These are phyloP conservation scores for Pleurotus platypus DNA, from an alignment of 768 basidiomycete genomes.

Conservation along the genomic window DNA sequence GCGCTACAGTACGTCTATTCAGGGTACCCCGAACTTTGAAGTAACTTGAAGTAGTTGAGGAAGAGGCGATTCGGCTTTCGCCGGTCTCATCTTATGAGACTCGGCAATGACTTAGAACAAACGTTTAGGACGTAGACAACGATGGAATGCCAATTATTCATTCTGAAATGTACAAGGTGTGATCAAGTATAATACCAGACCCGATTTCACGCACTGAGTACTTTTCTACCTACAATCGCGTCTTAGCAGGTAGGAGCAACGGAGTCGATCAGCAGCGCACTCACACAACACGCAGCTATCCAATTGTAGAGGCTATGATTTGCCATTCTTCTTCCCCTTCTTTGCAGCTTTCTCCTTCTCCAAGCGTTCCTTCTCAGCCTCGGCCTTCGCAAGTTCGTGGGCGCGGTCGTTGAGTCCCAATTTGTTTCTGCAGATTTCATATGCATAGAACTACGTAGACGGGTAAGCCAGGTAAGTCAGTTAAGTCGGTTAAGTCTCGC, in stretches of 20 bases:
- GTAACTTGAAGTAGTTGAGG: too few species aligned
- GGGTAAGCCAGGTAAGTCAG: not conserved
- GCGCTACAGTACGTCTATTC: too few species aligned
- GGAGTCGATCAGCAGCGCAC: too few species aligned
- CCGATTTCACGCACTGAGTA: not conserved
- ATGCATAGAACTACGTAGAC: constrained; percentile 79
- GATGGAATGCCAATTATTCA: not conserved
- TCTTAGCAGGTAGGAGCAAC: too few species aligned
- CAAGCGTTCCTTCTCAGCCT: constrained; percentile 61
- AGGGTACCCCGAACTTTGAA: too few species aligned
- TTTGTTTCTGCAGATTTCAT: constrained; percentile 80
- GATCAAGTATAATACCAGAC: not conserved
- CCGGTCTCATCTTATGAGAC: too few species aligned
- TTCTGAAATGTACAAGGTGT: not conserved
- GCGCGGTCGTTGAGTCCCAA: constrained; percentile 86
- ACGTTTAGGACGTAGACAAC: too few species aligned
- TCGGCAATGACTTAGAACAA: too few species aligned
- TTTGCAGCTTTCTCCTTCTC: constrained; percentile 47
- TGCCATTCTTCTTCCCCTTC: constrained; percentile 6
- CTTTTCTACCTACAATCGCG: not conserved
- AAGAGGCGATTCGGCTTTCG: too few species aligned
- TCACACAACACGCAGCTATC: too few species aligned
- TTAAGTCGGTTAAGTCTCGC: constrained; percentile 4
- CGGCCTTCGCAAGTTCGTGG: constrained; percentile 76
- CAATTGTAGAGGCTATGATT: not conserved